A percentile compares a stretch with the other conserved stretches of the same genome.
Conservation (phyloP, 2,329 filamentous ascomycete species). For the Monilinia vaccinii-corymbosi region DNA sequence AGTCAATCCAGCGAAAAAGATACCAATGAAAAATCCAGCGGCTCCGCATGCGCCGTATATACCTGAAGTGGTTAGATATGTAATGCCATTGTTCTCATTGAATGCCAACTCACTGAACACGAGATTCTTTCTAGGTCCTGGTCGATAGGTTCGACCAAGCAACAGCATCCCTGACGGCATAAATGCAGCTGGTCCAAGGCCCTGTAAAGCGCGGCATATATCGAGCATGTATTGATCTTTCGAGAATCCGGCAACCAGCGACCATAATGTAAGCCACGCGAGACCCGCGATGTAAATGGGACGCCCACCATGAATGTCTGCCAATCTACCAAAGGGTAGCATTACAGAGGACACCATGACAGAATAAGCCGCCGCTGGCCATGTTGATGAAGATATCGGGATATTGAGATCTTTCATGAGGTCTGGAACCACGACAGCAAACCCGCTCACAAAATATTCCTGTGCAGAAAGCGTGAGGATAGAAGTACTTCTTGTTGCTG, state of each 20-base stretch:
- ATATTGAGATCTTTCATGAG: constrained; percentile 53
- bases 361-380: constrained; percentile 51
- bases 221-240: constrained; percentile 58
- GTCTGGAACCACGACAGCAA: constrained; percentile 58
- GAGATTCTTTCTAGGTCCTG: constrained; percentile 56
- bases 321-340: constrained; percentile 50
- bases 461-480: constrained; percentile 15
- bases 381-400: constrained; percentile 47
- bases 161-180: constrained; percentile 57
- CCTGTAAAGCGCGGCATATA: constrained; percentile 61
- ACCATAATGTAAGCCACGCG: constrained; percentile 56
- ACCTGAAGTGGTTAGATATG: constrained; percentile 1
- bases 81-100: too few relatives aligned
- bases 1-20: constrained; percentile 54
- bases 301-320: constrained; percentile 52
- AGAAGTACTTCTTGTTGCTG: background rate
- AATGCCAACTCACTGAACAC: constrained; percentile 33
- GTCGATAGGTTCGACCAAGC: constrained; percentile 51
- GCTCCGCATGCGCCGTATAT: constrained; percentile 9
- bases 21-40: constrained; percentile 41
- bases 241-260: constrained; percentile 59
- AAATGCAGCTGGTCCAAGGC: constrained; percentile 60
- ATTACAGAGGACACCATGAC: constrained; percentile 44
- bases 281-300: constrained; percentile 47
- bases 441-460: constrained; percentile 62